Percentiles rank a stretch among this genome's conserved stretches.
phyloP scores from a whole-genome alignment of 345 rosid species.

The Odontarrhena argentea region DNA sequence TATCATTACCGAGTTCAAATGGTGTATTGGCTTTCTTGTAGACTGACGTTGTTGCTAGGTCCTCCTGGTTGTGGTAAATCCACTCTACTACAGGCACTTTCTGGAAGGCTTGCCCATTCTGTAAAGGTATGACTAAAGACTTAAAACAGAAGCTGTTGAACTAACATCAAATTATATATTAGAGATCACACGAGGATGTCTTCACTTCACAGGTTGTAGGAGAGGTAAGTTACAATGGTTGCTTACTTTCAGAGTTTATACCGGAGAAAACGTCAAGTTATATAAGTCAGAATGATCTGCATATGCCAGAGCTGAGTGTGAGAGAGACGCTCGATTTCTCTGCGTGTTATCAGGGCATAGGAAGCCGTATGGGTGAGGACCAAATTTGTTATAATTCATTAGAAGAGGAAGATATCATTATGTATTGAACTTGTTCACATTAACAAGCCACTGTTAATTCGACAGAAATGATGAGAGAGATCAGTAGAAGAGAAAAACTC shows the following conservation, averaged over 20 bases:
- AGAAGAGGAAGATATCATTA: background rate
- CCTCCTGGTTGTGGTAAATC: conserved; percentile 75
- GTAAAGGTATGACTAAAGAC: conserved; percentile 48
- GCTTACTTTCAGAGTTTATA: conserved; percentile 54
- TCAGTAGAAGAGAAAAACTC: conserved; percentile 60
- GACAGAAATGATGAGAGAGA: conserved; percentile 59
- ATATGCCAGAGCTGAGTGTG: conserved; percentile 65
- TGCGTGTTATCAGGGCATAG: conserved; percentile 60
- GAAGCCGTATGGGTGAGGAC: conserved; percentile 52
- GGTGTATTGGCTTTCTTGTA: conserved; percentile 22
- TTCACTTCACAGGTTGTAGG: conserved; percentile 51
- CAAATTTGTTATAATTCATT: conserved; percentile 1
- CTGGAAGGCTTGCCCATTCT: conserved; percentile 54
- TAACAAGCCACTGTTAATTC: conserved; percentile 11
- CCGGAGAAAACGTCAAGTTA: conserved; percentile 69
- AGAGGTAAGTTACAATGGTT: conserved; percentile 60
- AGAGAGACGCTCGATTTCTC: conserved; percentile 72
- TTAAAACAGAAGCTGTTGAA: background rate
- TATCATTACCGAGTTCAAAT: background rate
- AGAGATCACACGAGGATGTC: conserved; percentile 15
- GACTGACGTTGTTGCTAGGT: conserved; percentile 65
- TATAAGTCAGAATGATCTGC: conserved; percentile 67
- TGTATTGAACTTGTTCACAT: background rate
- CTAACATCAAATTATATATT: background rate
- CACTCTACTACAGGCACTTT: conserved; percentile 54